Evolutionary conservation across 768 basidiomycete species (phyloP).

Genomic region (Suillus plorans): DNA sequence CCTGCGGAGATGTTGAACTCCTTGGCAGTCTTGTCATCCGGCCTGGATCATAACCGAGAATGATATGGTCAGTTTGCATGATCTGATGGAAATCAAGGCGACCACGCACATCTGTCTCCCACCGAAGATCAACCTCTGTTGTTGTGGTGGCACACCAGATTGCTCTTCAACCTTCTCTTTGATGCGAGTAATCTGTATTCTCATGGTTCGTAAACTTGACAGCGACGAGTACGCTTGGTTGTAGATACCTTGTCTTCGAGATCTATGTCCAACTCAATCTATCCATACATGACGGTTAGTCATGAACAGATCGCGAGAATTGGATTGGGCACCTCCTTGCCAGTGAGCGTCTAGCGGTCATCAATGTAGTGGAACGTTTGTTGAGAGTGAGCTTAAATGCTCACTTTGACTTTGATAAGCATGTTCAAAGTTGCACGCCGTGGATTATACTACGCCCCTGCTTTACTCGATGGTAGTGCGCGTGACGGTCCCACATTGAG

Average conservation of each 20-base stretch:
- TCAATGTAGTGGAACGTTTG: constrained; percentile 4
- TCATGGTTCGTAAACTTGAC: constrained; percentile 4
- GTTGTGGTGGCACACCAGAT: constrained; percentile 93
- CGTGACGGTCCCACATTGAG: too few relatives aligned
- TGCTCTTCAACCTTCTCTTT: constrained; percentile 99
- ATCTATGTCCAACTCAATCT: constrained; percentile 97
- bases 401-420: constrained; percentile 90
- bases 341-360: constrained; percentile 78
- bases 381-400: constrained; percentile 9
- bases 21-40: constrained; percentile 86
- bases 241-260: constrained; percentile 75
- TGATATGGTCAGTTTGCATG: background rate
- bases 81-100: background rate
- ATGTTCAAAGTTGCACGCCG: constrained; percentile 37
- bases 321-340: constrained; percentile 78
- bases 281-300: constrained; percentile 10
- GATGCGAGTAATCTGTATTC: constrained; percentile 77
- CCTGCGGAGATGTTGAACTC: constrained; percentile 85
- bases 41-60: constrained; percentile 44
- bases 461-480: background rate
- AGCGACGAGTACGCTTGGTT: background rate
- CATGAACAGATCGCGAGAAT: constrained; percentile 6
- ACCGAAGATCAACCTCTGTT: constrained; percentile 90
- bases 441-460: background rate
- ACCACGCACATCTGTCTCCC: constrained; percentile 86